phyloP scores from a whole-genome alignment of 2,329 filamentous ascomycete genomes.

The Elsinoe arachidis region DNA sequence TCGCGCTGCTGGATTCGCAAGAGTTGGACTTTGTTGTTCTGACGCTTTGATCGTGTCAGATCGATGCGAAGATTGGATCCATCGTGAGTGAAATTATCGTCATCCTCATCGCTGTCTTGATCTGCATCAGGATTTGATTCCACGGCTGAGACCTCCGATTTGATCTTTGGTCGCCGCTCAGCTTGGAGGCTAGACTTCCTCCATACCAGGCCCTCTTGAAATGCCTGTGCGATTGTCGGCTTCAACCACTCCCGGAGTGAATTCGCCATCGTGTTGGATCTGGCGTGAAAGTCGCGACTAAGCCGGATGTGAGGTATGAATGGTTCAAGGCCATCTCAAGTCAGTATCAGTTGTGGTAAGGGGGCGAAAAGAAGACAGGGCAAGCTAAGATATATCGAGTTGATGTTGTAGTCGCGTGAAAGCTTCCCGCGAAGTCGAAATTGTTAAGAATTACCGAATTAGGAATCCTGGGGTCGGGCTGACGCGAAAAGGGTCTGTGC shows the following conservation, averaged over 20 bases:
- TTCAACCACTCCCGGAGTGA: conserved; percentile 24
- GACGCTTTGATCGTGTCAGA: conserved; percentile 19
- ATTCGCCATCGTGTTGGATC: conserved; percentile 12
- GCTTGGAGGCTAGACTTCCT: conserved; percentile 13
- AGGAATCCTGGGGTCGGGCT: not conserved
- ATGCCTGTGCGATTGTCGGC: conserved; percentile 20
- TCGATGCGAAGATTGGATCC: conserved; percentile 26
- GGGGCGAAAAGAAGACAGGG: not conserved
- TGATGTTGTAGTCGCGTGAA: not conserved
- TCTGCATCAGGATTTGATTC: conserved; percentile 14
- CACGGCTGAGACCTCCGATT: conserved; percentile 19
- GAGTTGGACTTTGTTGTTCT: conserved; percentile 13
- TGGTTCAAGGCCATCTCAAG: no score
- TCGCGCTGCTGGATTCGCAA: not conserved
- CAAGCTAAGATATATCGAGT: not conserved
- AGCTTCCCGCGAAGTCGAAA: not conserved
- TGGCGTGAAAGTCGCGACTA: not conserved
- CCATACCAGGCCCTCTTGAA: conserved; percentile 24
- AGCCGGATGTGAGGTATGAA: no score
- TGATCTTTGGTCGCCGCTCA: conserved; percentile 16
- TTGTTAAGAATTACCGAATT: not conserved
- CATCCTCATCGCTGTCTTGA: not conserved
- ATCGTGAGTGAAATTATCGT: conserved; percentile 16
- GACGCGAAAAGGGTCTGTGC: not conserved
- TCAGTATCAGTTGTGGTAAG: no score